Conservation (phyloP, 2,329 filamentous ascomycete species). For the Microcyclospora pomicola region DNA sequence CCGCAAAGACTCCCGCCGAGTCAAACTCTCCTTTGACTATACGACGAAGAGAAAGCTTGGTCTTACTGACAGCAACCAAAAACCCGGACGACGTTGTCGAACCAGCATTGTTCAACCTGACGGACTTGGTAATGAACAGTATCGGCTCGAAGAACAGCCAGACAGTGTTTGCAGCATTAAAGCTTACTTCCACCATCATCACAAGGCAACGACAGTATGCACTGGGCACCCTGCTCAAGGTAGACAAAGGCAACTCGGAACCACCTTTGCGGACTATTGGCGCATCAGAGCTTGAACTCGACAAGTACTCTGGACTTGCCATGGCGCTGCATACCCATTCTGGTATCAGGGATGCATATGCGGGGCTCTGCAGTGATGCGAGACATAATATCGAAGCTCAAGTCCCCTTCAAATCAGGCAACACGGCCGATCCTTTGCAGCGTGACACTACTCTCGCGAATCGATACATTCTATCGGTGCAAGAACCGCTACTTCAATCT, state of each 20-base stretch:
- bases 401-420: constrained; percentile 5
- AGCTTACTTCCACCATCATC: constrained; percentile 73
- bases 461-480: constrained; percentile 1
- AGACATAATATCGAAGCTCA: constrained; percentile 20
- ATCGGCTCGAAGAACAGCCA: constrained; percentile 73
- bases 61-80: constrained; percentile 67
- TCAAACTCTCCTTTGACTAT: constrained; percentile 44
- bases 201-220: constrained; percentile 81
- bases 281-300: constrained; percentile 60
- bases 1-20: constrained; percentile 18
- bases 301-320: constrained; percentile 56
- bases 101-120: constrained; percentile 80
- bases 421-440: background rate
- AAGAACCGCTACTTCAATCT: constrained; percentile 32
- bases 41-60: constrained; percentile 76
- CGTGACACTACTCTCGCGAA: constrained; percentile 2
- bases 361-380: constrained; percentile 57
- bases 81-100: constrained; percentile 63
- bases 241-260: constrained; percentile 42
- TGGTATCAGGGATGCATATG: constrained; percentile 60
- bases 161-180: constrained; percentile 78
- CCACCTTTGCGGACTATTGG: constrained; percentile 52
- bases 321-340: constrained; percentile 53
- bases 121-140: constrained; percentile 79
- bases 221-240: constrained; percentile 59